Base-by-base conservation (phyloP, 2,329 filamentous ascomycete genomes). In the Trichoderma afroharzianum region DNA sequence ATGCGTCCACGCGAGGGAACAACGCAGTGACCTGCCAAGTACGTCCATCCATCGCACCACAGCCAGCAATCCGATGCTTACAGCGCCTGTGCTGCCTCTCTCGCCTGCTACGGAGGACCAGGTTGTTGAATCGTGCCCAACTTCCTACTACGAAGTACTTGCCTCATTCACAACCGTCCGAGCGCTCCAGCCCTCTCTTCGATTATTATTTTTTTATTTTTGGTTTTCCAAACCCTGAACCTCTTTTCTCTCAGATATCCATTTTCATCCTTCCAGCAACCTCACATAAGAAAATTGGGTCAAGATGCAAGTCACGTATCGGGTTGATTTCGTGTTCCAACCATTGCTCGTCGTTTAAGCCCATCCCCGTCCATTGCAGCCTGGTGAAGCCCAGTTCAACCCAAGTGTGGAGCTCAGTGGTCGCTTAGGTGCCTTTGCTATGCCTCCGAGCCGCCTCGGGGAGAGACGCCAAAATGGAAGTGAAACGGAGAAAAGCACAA, bases 351-450 rank as follows among this genome's bases (percentile, higher is more conserved):
- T 68, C 39, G 33, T 68, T 50, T 30, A 61, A 36, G 66, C 66
- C 66, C 66, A 55, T 68, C 66, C 66, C 66, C 36, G 36, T 68
- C 66, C 66, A n/a, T 68, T 68, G 66, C 55, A 68, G 66, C 62
- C 62, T 64, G 62, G 62, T 64, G 67, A 69, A 69, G 67, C 69
- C 69, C 69, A 71, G 69, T 71, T 71, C 69, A 67, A 71, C 69
- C 69, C 62, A 71, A 71, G 58, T 71, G 69, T 71, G 69, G 69
- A 71, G 62, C 69, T 64, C 26, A 50, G 66, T n/a, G 57, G 66
- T 68, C 66, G 66, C 55, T 61, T 68, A 68, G 66, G 63, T 36
- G 63, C 39, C 47, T 53, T 66, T 68, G 21, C 30, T 26, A 43
- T 64, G 24, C 58, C 58, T 39, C 36, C 53, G 68, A 70, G 58